These are phyloP conservation scores for Zoysia japonica DNA, from an alignment of 176 grass and related monocot species.

Conservation along the genomic window DNA sequence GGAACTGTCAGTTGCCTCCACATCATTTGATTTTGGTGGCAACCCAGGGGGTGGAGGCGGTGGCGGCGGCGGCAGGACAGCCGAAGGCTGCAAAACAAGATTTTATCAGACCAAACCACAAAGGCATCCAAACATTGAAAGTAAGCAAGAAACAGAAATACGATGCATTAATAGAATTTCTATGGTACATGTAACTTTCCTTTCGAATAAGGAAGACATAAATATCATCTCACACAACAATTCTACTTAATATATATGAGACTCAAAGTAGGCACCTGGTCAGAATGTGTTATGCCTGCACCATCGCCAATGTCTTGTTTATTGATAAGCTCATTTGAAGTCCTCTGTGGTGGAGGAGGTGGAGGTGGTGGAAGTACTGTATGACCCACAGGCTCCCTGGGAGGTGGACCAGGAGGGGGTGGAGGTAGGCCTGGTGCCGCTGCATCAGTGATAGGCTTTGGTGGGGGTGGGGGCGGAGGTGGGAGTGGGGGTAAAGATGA, in stretches of 20 bases:
- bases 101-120: conserved; percentile 35
- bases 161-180: conserved; percentile 21
- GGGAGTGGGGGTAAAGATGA: conserved; percentile 57
- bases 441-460: conserved; percentile 44
- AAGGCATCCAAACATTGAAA: conserved; percentile 37
- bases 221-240: background rate
- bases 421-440: conserved; percentile 51
- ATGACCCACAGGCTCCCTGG: conserved; percentile 59
- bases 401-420: conserved; percentile 72
- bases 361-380: conserved; percentile 56
- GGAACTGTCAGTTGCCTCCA: conserved; percentile 38
- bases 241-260: background rate
- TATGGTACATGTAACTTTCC: background rate
- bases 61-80: conserved; percentile 58
- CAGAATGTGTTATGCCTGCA: conserved; percentile 44
- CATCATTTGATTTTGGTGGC: conserved; percentile 55
- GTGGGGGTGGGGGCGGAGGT: conserved; percentile 56
- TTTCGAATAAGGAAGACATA: background rate
- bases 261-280: conserved; percentile 46
- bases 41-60: conserved; percentile 69
- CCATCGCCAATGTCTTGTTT: conserved; percentile 42
- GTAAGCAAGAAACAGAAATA: background rate
- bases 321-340: conserved; percentile 51
- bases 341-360: conserved; percentile 71
- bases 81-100: conserved; percentile 47